Percentiles rank a stretch among this genome's conserved stretches.
Conservation (phyloP, 352 stramenopile genomes). For the Globisporangium radiosum region DNA sequence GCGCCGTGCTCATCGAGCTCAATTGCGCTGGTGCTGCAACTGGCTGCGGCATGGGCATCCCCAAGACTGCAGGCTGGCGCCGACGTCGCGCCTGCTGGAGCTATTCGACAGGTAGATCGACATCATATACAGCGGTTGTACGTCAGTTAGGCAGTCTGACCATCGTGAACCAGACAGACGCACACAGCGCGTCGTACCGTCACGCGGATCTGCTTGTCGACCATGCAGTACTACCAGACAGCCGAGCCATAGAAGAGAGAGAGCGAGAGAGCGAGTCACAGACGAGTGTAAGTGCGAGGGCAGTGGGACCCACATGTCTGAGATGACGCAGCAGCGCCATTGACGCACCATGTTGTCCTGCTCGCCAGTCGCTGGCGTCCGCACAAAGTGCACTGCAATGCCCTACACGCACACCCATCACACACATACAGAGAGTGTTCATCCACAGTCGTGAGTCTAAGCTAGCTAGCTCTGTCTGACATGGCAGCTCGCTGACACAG, state of each 20-base stretch:
- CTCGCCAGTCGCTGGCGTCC: background rate
- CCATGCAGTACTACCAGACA: background rate
- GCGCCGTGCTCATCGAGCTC: background rate
- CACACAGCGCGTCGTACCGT: background rate
- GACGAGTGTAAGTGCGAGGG: background rate
- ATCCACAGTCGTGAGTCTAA: background rate
- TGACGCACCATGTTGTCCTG: constrained; percentile 3
- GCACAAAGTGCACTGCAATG: constrained; percentile 6
- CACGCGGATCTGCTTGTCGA: constrained; percentile 9
- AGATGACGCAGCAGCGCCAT: no score
- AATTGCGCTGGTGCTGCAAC: no score
- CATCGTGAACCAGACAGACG: background rate
- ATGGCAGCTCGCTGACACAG: background rate
- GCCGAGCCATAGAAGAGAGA: background rate
- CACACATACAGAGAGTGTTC: background rate
- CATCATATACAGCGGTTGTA: no score
- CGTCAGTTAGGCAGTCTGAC: no score
- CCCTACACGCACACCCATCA: background rate
- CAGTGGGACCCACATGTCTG: background rate
- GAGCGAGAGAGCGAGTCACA: no score
- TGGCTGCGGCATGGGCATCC: no score
- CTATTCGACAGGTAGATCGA: background rate
- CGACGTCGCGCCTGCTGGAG: constrained; percentile 4
- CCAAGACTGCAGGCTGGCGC: background rate
- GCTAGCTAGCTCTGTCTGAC: no score